Evolutionary conservation across 2,329 filamentous ascomycete species (phyloP).

Genomic region (Monilinia fructigena): DNA sequence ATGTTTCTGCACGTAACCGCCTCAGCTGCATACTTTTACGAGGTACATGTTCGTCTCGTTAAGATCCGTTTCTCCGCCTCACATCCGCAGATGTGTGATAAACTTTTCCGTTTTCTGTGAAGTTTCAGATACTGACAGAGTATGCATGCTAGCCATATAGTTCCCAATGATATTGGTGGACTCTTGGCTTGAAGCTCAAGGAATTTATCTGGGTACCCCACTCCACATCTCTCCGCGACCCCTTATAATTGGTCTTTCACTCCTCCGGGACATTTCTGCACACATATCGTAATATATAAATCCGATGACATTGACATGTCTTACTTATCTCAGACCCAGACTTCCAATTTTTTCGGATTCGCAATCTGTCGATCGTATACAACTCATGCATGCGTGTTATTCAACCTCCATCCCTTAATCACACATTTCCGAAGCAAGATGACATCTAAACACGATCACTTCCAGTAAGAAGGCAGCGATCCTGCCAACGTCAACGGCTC

Average conservation of each 20-base stretch:
- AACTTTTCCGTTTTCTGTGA: neutral
- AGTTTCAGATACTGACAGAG: constrained; percentile 4
- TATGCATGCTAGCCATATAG: constrained; percentile 13
- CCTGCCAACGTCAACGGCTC: neutral
- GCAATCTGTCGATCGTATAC: constrained; percentile 7
- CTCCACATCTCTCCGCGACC: constrained; percentile 1
- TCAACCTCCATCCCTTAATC: neutral
- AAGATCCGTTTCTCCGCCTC: neutral
- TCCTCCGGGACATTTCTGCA: neutral
- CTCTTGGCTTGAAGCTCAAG: neutral
- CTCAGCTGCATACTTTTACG: constrained; percentile 10
- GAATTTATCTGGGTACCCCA: constrained; percentile 1
- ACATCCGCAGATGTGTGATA: neutral
- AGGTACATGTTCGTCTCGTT: neutral
- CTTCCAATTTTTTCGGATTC: neutral
- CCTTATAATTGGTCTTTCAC: neutral
- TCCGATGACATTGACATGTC: constrained; percentile 10
- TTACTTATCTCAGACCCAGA: neutral
- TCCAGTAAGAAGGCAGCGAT: neutral
- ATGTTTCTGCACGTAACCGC: constrained; percentile 1
- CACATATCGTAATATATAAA: neutral
- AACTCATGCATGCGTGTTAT: neutral
- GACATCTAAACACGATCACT: neutral
- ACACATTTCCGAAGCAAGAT: neutral
- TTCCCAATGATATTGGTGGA: neutral